Percentiles rank a stretch among this genome's conserved stretches.
phyloP scores from a whole-genome alignment of 306 rosid species.

The Hylodesmum podocarpum region DNA sequence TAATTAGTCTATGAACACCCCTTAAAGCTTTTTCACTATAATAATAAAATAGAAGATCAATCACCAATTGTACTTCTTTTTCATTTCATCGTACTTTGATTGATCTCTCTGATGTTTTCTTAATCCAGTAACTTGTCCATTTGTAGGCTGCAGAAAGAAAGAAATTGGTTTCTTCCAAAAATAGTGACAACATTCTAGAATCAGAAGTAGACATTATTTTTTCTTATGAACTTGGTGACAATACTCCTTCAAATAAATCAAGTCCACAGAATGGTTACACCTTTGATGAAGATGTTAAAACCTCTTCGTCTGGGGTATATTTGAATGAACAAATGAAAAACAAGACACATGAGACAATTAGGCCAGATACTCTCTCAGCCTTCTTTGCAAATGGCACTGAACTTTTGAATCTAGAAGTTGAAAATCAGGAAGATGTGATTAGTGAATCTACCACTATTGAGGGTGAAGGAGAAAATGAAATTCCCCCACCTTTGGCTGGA shows the following conservation, averaged over 20 bases:
- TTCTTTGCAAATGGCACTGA: conserved; percentile 34
- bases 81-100: not conserved
- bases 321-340: not conserved
- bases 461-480: conserved; percentile 27
- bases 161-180: conserved; percentile 52
- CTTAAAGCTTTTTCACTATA: not conserved
- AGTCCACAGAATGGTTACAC: not conserved
- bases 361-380: conserved; percentile 34
- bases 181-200: conserved; percentile 23
- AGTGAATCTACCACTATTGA: conserved; percentile 23
- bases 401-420: conserved; percentile 21
- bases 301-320: not conserved
- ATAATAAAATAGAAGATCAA: not conserved
- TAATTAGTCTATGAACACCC: not conserved
- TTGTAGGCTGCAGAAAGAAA: conserved; percentile 69
- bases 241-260: not conserved
- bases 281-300: conserved; percentile 26
- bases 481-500: conserved; percentile 75
- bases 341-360: not conserved
- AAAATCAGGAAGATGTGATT: conserved; percentile 22
- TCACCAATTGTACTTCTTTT: not conserved
- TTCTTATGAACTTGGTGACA: not conserved
- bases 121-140: conserved; percentile 4
- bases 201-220: not conserved
- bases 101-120: not conserved